These are phyloP conservation scores for Leccinum incarnatum DNA, from an alignment of 768 basidiomycete genomes.

Conservation along the genomic window DNA sequence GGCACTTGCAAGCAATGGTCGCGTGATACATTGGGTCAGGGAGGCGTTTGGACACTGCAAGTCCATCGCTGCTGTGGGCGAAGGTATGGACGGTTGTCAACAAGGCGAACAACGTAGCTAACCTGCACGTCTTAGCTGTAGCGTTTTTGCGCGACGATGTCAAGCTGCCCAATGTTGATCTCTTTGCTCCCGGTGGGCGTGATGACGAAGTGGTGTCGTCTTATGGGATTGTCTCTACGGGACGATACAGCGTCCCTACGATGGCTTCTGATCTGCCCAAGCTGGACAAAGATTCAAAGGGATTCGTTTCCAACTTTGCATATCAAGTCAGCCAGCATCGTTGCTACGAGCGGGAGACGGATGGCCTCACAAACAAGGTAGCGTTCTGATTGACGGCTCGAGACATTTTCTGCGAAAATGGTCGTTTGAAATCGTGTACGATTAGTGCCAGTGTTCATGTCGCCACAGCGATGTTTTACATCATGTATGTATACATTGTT, in stretches of 20 bases:
- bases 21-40: slow-evolving; percentile 76
- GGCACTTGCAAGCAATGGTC: slow-evolving; percentile 57
- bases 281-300: slow-evolving; percentile 45
- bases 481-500: background rate
- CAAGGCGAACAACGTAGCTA: background rate
- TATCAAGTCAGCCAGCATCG: slow-evolving; percentile 65
- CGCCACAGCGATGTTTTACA: background rate
- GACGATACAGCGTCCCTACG: slow-evolving; percentile 44
- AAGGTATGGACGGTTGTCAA: slow-evolving; percentile 34
- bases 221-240: slow-evolving; percentile 62
- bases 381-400: slow-evolving; percentile 37
- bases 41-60: slow-evolving; percentile 89
- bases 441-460: slow-evolving; percentile 1
- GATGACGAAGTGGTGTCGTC: slow-evolving; percentile 46
- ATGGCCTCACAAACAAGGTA: slow-evolving; percentile 51
- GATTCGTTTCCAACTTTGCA: slow-evolving; percentile 57
- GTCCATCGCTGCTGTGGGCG: slow-evolving; percentile 73
- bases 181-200: slow-evolving; percentile 31
- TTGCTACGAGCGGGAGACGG: slow-evolving; percentile 59
- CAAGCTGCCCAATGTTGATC: slow-evolving; percentile 43
- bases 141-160: slow-evolving; percentile 47
- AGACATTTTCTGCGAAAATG: background rate
- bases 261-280: slow-evolving; percentile 39
- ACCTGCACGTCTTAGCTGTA: slow-evolving; percentile 37
- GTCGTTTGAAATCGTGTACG: slow-evolving; percentile 9